Conservation (phyloP, 768 basidiomycete species). For the Mycena rebaudengoi region DNA sequence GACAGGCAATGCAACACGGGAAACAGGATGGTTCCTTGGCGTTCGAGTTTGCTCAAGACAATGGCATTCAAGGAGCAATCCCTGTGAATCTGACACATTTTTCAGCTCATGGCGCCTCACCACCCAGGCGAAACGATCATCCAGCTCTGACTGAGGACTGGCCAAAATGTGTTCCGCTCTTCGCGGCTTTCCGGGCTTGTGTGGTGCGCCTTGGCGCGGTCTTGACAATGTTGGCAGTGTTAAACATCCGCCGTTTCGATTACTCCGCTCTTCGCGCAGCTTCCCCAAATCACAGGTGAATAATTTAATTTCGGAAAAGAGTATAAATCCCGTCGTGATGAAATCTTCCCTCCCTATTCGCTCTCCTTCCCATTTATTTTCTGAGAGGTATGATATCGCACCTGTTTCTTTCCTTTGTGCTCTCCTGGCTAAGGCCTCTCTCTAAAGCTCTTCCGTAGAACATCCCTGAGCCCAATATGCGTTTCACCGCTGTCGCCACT, state of each 20-base stretch:
- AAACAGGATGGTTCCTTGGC: background rate
- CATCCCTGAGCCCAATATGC: slow-evolving; percentile 10
- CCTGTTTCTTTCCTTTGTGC: background rate
- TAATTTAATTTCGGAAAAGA: slow-evolving; percentile 3
- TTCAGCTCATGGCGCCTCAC: slow-evolving; percentile 1
- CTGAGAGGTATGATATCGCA: background rate
- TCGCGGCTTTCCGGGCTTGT: background rate
- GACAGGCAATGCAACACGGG: background rate
- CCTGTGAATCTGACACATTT: background rate
- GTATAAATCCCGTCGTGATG: slow-evolving; percentile 2
- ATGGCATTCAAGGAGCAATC: slow-evolving; percentile 9
- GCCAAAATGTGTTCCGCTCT: slow-evolving; percentile 2
- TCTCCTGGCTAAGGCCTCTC: background rate
- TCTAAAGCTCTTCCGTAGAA: slow-evolving; percentile 2
- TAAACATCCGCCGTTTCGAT: background rate
- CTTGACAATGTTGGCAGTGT: background rate
- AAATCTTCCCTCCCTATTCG: background rate
- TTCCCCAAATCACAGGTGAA: slow-evolving; percentile 1
- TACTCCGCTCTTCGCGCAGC: slow-evolving; percentile 1
- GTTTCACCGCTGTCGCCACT: background rate
- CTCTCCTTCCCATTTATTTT: background rate
- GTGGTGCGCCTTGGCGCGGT: background rate
- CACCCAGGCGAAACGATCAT: slow-evolving; percentile 7
- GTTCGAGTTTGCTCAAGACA: slow-evolving; percentile 6
- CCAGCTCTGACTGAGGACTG: slow-evolving; percentile 6